Evolutionary conservation across 2,329 filamentous ascomycete species (phyloP).

Genomic region (Fusarium sp.): DNA sequence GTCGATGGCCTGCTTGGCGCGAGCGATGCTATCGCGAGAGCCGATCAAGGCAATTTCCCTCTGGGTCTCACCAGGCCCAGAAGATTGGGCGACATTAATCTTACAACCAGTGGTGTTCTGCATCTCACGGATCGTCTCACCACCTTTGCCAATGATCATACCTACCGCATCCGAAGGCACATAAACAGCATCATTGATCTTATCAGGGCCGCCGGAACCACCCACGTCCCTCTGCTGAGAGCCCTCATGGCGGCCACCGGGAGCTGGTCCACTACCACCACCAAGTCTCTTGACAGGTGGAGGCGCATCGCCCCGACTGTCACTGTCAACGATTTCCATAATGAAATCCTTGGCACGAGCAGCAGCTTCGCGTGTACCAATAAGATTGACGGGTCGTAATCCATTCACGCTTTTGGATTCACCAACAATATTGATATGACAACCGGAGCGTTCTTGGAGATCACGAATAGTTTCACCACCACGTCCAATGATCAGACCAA

Average conservation of each 20-base stretch:
- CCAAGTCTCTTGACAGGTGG: slow-evolving; percentile 46
- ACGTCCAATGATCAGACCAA: slow-evolving; percentile 92
- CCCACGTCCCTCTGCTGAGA: slow-evolving; percentile 52
- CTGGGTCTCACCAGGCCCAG: slow-evolving; percentile 79
- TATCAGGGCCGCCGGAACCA: slow-evolving; percentile 64
- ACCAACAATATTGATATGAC: slow-evolving; percentile 93
- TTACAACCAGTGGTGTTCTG: slow-evolving; percentile 89
- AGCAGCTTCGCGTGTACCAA: slow-evolving; percentile 79
- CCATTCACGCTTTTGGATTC: slow-evolving; percentile 94
- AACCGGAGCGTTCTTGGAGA: slow-evolving; percentile 90
- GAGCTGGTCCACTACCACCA: slow-evolving; percentile 34
- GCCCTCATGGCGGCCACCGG: slow-evolving; percentile 47
- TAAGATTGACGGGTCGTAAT: slow-evolving; percentile 88
- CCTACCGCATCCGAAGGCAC: slow-evolving; percentile 92
- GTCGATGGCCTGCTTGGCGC: slow-evolving; percentile 85
- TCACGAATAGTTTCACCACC: slow-evolving; percentile 94
- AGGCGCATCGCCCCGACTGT: slow-evolving; percentile 70
- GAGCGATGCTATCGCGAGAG: slow-evolving; percentile 77
- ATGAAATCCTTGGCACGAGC: slow-evolving; percentile 86
- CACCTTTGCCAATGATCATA: slow-evolving; percentile 96
- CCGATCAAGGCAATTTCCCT: slow-evolving; percentile 90
- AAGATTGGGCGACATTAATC: slow-evolving; percentile 90
- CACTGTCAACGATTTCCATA: slow-evolving; percentile 93
- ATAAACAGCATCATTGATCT: slow-evolving; percentile 83
- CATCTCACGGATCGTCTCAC: slow-evolving; percentile 95